Conservation (phyloP, 768 basidiomycete species). For the Postia placenta region DNA sequence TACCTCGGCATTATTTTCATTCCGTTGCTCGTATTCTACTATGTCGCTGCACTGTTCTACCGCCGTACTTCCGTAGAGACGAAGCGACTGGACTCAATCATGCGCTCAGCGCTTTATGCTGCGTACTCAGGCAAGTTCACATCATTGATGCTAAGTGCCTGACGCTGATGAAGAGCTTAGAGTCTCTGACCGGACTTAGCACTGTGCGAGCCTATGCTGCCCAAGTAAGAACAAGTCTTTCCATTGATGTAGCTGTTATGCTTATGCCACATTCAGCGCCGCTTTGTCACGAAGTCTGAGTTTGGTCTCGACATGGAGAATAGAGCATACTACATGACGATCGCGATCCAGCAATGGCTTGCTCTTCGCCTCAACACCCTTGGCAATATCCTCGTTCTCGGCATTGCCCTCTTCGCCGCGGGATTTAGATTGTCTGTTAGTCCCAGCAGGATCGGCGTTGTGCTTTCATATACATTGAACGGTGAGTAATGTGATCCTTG, state of each 20-base stretch:
- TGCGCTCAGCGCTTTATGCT: constrained; percentile 52
- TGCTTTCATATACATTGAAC: constrained; percentile 27
- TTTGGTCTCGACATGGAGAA: constrained; percentile 53
- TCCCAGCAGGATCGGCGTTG: constrained; percentile 51
- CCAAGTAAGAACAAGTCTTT: constrained; percentile 29
- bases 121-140: constrained; percentile 45
- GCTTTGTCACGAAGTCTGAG: constrained; percentile 46
- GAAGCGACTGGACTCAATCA: constrained; percentile 57
- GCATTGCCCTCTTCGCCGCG: constrained; percentile 65
- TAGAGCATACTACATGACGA: constrained; percentile 57
- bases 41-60: constrained; percentile 48
- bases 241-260: too few species aligned
- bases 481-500: constrained; percentile 30
- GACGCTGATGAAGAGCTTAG: constrained; percentile 23
- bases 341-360: constrained; percentile 63
- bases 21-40: constrained; percentile 48
- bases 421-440: constrained; percentile 49
- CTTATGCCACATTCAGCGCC: constrained; percentile 25
- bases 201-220: constrained; percentile 56
- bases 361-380: constrained; percentile 59
- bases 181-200: constrained; percentile 56
- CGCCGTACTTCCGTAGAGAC: constrained; percentile 57
- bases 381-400: constrained; percentile 60
- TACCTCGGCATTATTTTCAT: constrained; percentile 59
- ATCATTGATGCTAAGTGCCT: not conserved